These are phyloP conservation scores for Aspergillus sp. DNA, from an alignment of 2,329 filamentous ascomycete species.

Conservation along the genomic window DNA sequence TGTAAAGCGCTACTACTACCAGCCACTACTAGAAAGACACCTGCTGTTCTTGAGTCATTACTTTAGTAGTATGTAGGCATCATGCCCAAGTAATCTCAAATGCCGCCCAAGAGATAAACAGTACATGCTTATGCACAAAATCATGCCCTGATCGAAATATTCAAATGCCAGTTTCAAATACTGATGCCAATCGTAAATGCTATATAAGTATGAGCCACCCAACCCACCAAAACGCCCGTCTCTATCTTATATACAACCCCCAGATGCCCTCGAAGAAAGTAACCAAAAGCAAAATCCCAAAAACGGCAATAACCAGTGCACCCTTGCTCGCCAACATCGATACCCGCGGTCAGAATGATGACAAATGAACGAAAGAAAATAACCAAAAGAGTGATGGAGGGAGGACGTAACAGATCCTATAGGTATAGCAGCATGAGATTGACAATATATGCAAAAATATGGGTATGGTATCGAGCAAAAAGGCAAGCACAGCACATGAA, in stretches of 20 bases:
- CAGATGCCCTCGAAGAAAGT: neutral
- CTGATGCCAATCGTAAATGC: slow-evolving; percentile 13
- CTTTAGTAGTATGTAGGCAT: too few species aligned
- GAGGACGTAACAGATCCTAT: neutral
- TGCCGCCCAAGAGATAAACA: too few species aligned
- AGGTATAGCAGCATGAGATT: neutral
- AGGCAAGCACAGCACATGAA: slow-evolving; percentile 1
- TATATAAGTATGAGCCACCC: neutral
- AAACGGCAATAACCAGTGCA: neutral
- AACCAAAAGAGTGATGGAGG: neutral
- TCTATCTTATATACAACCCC: slow-evolving; percentile 17
- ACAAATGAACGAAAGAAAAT: neutral
- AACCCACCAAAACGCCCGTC: slow-evolving; percentile 13
- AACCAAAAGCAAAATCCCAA: neutral
- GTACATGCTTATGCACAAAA: neutral
- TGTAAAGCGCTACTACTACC: too few species aligned
- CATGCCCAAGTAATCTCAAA: too few species aligned
- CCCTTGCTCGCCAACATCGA: neutral
- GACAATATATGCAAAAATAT: slow-evolving; percentile 19
- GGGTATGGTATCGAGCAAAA: slow-evolving; percentile 8
- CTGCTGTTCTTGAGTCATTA: too few species aligned
- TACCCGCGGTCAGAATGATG: neutral
- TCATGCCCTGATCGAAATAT: neutral
- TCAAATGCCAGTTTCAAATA: slow-evolving; percentile 8
- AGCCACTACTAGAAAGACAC: too few species aligned